A percentile compares a stretch with the other conserved stretches of the same genome.
Conservation (phyloP, 352 stramenopile species). For the Pilasporangium apinafurcum region DNA sequence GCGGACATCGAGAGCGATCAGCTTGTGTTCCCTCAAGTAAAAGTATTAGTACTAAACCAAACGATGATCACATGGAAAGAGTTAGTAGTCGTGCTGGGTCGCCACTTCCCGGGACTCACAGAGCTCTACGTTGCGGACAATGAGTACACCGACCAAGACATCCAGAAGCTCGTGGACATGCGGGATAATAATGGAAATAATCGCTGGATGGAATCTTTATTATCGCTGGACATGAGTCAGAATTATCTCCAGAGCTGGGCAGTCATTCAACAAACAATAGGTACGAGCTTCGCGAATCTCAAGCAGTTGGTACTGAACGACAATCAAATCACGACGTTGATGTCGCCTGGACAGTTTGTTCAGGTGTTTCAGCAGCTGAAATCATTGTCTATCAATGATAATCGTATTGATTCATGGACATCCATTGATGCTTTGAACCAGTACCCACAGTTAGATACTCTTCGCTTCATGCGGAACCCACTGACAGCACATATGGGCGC, state of each 20-base stretch:
- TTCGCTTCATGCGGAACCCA: constrained; percentile 68
- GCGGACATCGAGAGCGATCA: background rate
- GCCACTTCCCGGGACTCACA: constrained; percentile 47
- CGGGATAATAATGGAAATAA: background rate
- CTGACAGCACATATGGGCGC: constrained; percentile 57
- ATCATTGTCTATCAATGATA: constrained; percentile 56
- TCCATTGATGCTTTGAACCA: constrained; percentile 70
- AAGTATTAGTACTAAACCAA: constrained; percentile 68
- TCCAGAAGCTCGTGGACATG: constrained; percentile 10
- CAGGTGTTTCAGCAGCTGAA: constrained; percentile 37
- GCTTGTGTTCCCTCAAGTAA: constrained; percentile 30
- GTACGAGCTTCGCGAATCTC: constrained; percentile 27
- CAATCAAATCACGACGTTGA: constrained; percentile 50
- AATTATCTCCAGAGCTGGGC: constrained; percentile 54
- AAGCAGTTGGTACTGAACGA: constrained; percentile 58
- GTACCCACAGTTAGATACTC: constrained; percentile 41
- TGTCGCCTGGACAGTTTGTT: background rate
- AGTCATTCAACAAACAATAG: constrained; percentile 26
- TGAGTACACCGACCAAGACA: constrained; percentile 34
- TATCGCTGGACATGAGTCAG: constrained; percentile 56
- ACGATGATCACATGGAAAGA: constrained; percentile 31
- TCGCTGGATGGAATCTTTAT: constrained; percentile 24
- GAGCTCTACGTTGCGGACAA: constrained; percentile 62
- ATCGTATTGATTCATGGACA: constrained; percentile 61
- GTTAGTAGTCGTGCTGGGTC: constrained; percentile 24